Conservation (phyloP, 1,284 basidiomycete species). For the Mixia osmundae region DNA sequence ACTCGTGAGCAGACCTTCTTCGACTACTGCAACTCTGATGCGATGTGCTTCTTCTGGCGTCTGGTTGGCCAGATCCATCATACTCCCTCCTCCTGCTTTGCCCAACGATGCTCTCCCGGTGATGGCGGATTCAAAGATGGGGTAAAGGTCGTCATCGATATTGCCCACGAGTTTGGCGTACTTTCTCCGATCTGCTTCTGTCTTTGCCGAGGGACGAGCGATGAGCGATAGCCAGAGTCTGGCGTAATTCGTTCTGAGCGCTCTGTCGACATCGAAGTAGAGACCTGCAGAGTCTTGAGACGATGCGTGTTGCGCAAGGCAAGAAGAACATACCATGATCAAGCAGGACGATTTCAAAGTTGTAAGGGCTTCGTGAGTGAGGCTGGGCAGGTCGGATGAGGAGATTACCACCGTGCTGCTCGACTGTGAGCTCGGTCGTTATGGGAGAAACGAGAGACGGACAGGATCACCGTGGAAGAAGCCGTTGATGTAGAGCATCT, state of each 20-base stretch:
- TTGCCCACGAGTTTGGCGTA: slow-evolving; percentile 76
- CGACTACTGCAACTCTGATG: slow-evolving; percentile 45
- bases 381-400: slow-evolving; percentile 52
- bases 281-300: slow-evolving; percentile 24
- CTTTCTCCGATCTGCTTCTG: slow-evolving; percentile 42
- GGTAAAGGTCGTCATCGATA: slow-evolving; percentile 46
- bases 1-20: slow-evolving; percentile 53
- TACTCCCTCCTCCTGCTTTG: slow-evolving; percentile 20
- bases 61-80: slow-evolving; percentile 46
- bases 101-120: slow-evolving; percentile 31
- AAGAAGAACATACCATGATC: slow-evolving; percentile 38
- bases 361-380: slow-evolving; percentile 51
- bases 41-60: slow-evolving; percentile 47
- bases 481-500: slow-evolving; percentile 92
- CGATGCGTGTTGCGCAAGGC: neutral
- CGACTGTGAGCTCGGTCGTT: slow-evolving; percentile 16
- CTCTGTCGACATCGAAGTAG: slow-evolving; percentile 66
- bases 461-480: slow-evolving; percentile 42
- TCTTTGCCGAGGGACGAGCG: slow-evolving; percentile 38
- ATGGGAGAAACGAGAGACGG: slow-evolving; percentile 6
- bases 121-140: slow-evolving; percentile 59
- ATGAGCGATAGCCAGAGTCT: slow-evolving; percentile 65
- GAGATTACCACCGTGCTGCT: slow-evolving; percentile 45
- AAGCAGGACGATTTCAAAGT: slow-evolving; percentile 78
- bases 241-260: slow-evolving; percentile 41